phyloP scores from a whole-genome alignment of 1,284 basidiomycete genomes.

The Acaromyces ingoldii region DNA sequence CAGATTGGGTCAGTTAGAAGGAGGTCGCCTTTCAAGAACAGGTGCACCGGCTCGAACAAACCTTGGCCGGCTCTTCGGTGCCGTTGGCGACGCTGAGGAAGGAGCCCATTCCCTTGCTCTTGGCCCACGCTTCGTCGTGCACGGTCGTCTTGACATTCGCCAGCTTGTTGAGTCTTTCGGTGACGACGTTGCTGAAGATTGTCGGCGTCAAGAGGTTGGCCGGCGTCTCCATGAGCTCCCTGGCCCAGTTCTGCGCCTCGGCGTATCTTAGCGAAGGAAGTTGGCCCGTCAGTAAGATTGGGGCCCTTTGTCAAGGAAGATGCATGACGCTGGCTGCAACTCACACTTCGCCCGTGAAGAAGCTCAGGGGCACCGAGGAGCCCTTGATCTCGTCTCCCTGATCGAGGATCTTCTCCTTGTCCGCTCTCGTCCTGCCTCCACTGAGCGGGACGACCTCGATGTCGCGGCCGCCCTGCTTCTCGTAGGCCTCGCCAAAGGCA shows the following conservation, averaged over 20 bases:
- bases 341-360: conserved; percentile 51
- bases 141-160: conserved; percentile 67
- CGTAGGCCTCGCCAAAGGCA: conserved; percentile 24
- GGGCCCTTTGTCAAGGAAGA: not conserved
- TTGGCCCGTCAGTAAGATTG: not conserved
- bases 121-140: conserved; percentile 79
- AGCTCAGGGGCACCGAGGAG: conserved; percentile 36
- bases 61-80: conserved; percentile 73
- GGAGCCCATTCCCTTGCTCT: conserved; percentile 75
- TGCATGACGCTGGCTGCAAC: not conserved
- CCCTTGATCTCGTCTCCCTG: conserved; percentile 33
- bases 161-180: conserved; percentile 65
- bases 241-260: conserved; percentile 74
- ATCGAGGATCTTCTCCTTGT: conserved; percentile 42
- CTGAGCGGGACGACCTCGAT: conserved; percentile 31
- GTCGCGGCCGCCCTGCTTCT: conserved; percentile 42
- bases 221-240: conserved; percentile 79
- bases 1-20: too few species aligned
- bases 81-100: conserved; percentile 85
- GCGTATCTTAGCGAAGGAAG: conserved; percentile 57
- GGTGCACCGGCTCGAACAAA: too few species aligned
- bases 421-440: too few species aligned
- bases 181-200: conserved; percentile 68
- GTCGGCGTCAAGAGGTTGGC: conserved; percentile 61
- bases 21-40: too few species aligned